phyloP scores from a whole-genome alignment of 257 asterid genomes.

The Scutellaria barbata region DNA sequence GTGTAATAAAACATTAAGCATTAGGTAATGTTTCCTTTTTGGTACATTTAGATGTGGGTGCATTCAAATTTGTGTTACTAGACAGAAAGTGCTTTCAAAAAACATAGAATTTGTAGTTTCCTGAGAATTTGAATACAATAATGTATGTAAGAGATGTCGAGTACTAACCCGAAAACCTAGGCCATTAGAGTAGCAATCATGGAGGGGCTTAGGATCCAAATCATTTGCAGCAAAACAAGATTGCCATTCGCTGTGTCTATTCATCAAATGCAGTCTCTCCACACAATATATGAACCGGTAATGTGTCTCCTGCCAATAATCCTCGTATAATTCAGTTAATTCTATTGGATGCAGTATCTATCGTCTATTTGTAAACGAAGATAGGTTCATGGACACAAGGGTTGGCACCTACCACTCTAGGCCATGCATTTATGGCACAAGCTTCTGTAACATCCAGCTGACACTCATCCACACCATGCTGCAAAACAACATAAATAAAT shows the following conservation, averaged over 20 bases:
- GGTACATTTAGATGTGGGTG: too few relatives aligned
- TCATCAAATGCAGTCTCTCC: conserved; percentile 65
- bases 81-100: too few relatives aligned
- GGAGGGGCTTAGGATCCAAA: conserved; percentile 53
- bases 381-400: too few relatives aligned
- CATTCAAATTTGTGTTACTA: too few relatives aligned
- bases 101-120: too few relatives aligned
- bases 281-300: conserved; percentile 73
- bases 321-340: too few relatives aligned
- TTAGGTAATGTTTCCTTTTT: too few relatives aligned
- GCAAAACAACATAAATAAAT: conserved; percentile 34
- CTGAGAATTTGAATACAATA: too few relatives aligned
- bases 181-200: conserved; percentile 64
- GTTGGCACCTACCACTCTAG: conserved; percentile 57
- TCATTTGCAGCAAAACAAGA: conserved; percentile 64
- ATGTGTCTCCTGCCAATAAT: conserved; percentile 58
- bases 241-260: conserved; percentile 62
- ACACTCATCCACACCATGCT: conserved; percentile 94
- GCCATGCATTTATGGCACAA: conserved; percentile 80
- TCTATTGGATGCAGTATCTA: too few relatives aligned
- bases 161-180: conserved; percentile 59
- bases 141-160: not conserved
- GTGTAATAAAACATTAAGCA: not conserved
- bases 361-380: too few relatives aligned
- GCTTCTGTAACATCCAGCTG: conserved; percentile 72